These are phyloP conservation scores for Colletotrichum sp. DNA, from an alignment of 2,329 filamentous ascomycete species.

Conservation along the genomic window DNA sequence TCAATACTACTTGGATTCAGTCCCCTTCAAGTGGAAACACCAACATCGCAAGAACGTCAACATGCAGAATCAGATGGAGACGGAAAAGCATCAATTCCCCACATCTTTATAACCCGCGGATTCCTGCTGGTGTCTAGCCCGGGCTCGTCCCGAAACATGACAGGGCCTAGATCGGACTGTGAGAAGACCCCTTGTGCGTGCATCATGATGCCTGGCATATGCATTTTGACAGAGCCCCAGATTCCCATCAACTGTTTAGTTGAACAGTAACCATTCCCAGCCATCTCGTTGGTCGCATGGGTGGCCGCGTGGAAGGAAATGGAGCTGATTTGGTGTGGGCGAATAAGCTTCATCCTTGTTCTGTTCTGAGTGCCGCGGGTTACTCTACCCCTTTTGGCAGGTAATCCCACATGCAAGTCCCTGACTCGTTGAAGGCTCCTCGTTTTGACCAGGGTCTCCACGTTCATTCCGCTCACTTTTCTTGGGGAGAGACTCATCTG, in stretches of 20 bases:
- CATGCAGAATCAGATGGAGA: neutral
- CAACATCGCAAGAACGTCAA: conserved; percentile 16
- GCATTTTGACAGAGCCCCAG: neutral
- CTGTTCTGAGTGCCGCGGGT: neutral
- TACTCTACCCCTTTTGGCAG: neutral
- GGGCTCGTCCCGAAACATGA: neutral
- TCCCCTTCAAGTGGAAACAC: neutral
- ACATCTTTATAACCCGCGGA: neutral
- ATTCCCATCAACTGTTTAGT: neutral
- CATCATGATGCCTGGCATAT: neutral
- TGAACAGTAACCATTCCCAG: neutral
- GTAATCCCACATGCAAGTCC: neutral
- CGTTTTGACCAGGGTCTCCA: neutral
- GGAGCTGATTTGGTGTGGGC: neutral
- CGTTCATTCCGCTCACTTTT: neutral
- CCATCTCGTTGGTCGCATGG: neutral
- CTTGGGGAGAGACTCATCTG: neutral
- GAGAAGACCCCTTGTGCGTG: neutral
- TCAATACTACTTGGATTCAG: conserved; percentile 9
- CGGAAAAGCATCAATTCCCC: neutral
- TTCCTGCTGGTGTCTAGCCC: neutral
- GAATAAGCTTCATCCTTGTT: neutral
- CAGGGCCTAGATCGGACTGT: neutral
- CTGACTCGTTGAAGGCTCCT: neutral
- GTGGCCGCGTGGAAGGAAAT: neutral